phyloP scores from a whole-genome alignment of 2,329 filamentous ascomycete species.

The Epichloe bromicola region DNA sequence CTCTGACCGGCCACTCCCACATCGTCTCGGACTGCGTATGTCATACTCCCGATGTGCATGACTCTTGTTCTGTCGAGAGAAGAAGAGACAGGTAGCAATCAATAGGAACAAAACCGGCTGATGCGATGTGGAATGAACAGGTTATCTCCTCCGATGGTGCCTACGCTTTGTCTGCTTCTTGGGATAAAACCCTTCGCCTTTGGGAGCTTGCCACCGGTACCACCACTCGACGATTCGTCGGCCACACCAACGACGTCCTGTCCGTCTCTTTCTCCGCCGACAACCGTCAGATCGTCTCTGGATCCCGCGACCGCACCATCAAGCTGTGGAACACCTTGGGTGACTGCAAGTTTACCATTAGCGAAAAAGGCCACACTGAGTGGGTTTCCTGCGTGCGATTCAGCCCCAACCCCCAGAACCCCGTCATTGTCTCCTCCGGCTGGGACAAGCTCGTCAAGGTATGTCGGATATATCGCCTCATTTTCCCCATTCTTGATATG shows the following conservation, averaged over 20 bases:
- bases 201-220: constrained; percentile 97
- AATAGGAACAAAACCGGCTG: constrained; percentile 10
- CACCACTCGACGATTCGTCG: constrained; percentile 96
- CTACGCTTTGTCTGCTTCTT: constrained; percentile 96
- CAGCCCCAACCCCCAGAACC: constrained; percentile 99
- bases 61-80: too few relatives aligned
- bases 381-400: constrained; percentile 99
- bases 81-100: background rate
- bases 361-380: constrained; percentile 99
- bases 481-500: background rate
- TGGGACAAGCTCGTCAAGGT: constrained; percentile 99
- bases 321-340: constrained; percentile 99
- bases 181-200: constrained; percentile 99
- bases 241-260: constrained; percentile 98
- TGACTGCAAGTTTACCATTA: constrained; percentile 99
- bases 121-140: constrained; percentile 30
- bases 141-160: constrained; percentile 99
- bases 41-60: constrained; percentile 19
- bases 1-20: constrained; percentile 97
- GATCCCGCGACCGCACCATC: constrained; percentile 95
- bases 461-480: constrained; percentile 28
- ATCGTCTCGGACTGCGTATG: constrained; percentile 99
- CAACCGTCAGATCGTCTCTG: constrained; percentile 99
- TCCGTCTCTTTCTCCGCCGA: constrained; percentile 99
- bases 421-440: constrained; percentile 93